Evolutionary conservation across 345 rosid species (phyloP), one percentile per base, ranked within the genome.

Genomic region (Acer saccharum): DNA sequence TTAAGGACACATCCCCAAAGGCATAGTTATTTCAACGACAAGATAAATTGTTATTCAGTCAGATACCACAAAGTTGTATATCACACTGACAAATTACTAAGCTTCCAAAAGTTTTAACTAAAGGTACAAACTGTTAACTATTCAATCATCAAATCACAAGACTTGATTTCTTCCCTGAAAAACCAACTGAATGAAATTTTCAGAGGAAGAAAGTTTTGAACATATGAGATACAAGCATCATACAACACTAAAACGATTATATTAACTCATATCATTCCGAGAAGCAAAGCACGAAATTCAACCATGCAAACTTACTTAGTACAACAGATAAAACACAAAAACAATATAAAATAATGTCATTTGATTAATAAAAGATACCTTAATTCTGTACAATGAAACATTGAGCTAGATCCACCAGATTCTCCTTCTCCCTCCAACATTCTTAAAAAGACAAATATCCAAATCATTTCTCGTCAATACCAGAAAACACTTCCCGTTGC

Each of bases 401-500:
- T 4, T 9, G 48, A 20, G 20, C 65, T 54, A 54, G 54, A 48
- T 39, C 43, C 12, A 32, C 65, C 27, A 2, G 7, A 58, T 17
- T 75, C 20, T 52, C 63, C 29, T 29, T 67, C 18, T 14, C 12
- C 60, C 73, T 70, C 73, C 60, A 70, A 55, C 73, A 71, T 13
- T 25, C n/a, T 13, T 60, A 18, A 35, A 39, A 21, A 11, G 3
- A 50, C n/a, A 39, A 54, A 41, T 29, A 41, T 63, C 65, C 54
- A 20, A 10, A 46, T 43, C 81, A 83, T 20, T 71, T 70, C 72
- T 75, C 58, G 23, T 65, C 27, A 27, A 27, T 9, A 67, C 44
- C 65, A 76, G 70, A 78, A 66, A 71, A 54, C 48, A 61, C 27
- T 44, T 84, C 86, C 67, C 80, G 79, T 68, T 89, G 80, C 71